Percentiles rank a stretch among this genome's conserved stretches.
phyloP scores from a whole-genome alignment of 2,329 filamentous ascomycete species.

The Beauveria sp. region DNA sequence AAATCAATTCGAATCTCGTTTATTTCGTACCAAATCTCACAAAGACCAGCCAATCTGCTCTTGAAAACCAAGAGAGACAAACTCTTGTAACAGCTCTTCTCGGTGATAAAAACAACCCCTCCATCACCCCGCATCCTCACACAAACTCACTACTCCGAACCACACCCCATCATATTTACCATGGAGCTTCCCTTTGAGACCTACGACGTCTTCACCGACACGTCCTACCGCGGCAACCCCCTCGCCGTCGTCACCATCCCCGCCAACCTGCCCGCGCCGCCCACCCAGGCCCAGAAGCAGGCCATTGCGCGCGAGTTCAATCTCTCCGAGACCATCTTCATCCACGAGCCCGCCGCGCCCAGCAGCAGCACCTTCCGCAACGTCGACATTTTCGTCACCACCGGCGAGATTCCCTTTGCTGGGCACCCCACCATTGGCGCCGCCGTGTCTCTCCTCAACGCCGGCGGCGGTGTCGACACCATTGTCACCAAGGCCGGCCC shows the following conservation, averaged over 20 bases:
- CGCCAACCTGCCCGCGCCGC: slow-evolving; percentile 21
- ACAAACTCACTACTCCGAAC: background rate
- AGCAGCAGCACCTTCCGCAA: slow-evolving; percentile 22
- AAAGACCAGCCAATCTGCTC: background rate
- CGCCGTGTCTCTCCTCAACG: slow-evolving; percentile 38
- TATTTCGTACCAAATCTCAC: background rate
- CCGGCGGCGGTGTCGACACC: slow-evolving; percentile 24
- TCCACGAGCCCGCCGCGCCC: slow-evolving; percentile 32
- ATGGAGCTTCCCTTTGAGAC: slow-evolving; percentile 43
- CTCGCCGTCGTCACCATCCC: slow-evolving; percentile 52
- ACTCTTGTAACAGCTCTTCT: background rate
- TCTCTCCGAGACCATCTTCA: slow-evolving; percentile 56
- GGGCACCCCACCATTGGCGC: slow-evolving; percentile 56
- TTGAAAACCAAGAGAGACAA: background rate
- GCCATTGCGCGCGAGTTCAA: slow-evolving; percentile 55
- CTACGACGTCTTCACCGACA: slow-evolving; percentile 50
- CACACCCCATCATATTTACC: background rate
- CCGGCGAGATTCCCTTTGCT: slow-evolving; percentile 51
- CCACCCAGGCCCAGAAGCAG: slow-evolving; percentile 48
- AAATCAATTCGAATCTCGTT: background rate
- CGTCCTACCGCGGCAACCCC: slow-evolving; percentile 48
- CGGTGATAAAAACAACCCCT: background rate
- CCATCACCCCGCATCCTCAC: background rate
- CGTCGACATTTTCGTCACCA: slow-evolving; percentile 53
- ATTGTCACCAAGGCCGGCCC: slow-evolving; percentile 50